Evolutionary conservation across 768 basidiomycete genomes (phyloP), one percentile per base, ranked within the genome.

Genomic region (Termitomyces sp.): DNA sequence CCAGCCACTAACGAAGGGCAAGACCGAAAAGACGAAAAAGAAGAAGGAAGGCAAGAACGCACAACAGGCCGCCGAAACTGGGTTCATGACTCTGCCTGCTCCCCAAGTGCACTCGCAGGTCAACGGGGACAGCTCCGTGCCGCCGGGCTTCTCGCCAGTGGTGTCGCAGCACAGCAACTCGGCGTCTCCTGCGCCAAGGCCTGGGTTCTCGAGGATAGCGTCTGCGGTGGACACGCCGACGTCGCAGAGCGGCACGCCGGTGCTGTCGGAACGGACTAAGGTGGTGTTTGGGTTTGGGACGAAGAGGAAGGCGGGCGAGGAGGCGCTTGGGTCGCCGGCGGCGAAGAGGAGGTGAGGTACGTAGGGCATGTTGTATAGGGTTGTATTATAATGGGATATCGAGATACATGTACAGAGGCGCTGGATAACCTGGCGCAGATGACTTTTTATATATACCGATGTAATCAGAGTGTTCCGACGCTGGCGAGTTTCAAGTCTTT

Each of bases 281-380:
- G 83, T 94, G 43, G 82, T 84, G 5, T 86, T 93, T 68, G 89
- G 89, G 12, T 82, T 93, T 67, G 87, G 86, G 34, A 74, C 79
- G 46, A 95, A 95, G 78, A 78, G 93, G 66, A 94, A 93, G 69
- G 89, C 88, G 4, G 82, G 71, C 1, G 88, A 87, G 33, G 91
- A 92, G 56, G 78, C 80, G n/a, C 71, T 74, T 22, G 87, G 81
- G 14, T 79, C 85, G 4, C 90, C 89, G 6, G 82, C 88, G 9
- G 68, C 84, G 26, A 93, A 93, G 76, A 71, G 75, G 52, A 74
- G 80, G 48, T 80, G 69, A 56, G 24, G 14, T 16, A 34, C n/a
- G n/a, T n/a, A n/a, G n/a, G n/a, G n/a, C n/a, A n/a, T n/a, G n/a
- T n/a, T 46, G 7, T 62, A 42, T 57, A 48, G 43, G 26, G 33